Conservation (phyloP, 768 basidiomycete genomes). For the Lepiota brunneoincarnata region DNA sequence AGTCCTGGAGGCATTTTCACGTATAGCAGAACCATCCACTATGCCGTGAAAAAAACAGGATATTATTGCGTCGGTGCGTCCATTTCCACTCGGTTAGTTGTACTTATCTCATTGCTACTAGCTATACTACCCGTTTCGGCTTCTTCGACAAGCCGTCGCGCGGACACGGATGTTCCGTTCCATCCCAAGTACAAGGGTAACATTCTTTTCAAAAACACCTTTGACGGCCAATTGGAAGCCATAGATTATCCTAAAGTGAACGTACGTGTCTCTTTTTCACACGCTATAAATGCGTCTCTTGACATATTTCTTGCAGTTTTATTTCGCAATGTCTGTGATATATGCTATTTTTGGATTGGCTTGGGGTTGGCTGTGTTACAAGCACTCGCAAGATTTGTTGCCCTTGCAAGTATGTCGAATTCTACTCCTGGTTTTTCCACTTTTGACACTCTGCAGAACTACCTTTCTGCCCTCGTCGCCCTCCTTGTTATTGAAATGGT, state of each 20-base stretch:
- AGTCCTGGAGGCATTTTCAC: slow-evolving; percentile 47
- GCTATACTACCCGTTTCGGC: slow-evolving; percentile 89
- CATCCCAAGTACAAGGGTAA: slow-evolving; percentile 80
- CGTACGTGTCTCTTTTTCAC: slow-evolving; percentile 45
- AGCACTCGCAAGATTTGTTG: slow-evolving; percentile 77
- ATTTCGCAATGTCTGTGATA: slow-evolving; percentile 78
- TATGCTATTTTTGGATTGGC: slow-evolving; percentile 64
- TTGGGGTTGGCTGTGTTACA: slow-evolving; percentile 87
- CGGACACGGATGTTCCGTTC: slow-evolving; percentile 48
- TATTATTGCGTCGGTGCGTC: slow-evolving; percentile 93
- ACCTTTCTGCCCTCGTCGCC: slow-evolving; percentile 83
- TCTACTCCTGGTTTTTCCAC: background rate
- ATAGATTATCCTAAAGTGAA: slow-evolving; percentile 97
- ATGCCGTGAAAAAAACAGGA: slow-evolving; percentile 81
- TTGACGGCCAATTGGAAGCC: slow-evolving; percentile 85
- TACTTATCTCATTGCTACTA: slow-evolving; percentile 24
- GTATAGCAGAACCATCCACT: slow-evolving; percentile 76
- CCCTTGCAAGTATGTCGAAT: slow-evolving; percentile 72
- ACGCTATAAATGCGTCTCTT: background rate
- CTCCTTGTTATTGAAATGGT: slow-evolving; percentile 94
- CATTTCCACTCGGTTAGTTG: background rate
- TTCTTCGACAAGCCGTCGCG: slow-evolving; percentile 39
- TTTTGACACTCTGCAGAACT: slow-evolving; percentile 52
- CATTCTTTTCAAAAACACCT: slow-evolving; percentile 85
- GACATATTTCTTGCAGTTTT: slow-evolving; percentile 56